Percentiles rank a stretch among this genome's conserved stretches.
phyloP scores from a whole-genome alignment of 2,329 filamentous ascomycete species.

The Neophaeococcomyces aloes region DNA sequence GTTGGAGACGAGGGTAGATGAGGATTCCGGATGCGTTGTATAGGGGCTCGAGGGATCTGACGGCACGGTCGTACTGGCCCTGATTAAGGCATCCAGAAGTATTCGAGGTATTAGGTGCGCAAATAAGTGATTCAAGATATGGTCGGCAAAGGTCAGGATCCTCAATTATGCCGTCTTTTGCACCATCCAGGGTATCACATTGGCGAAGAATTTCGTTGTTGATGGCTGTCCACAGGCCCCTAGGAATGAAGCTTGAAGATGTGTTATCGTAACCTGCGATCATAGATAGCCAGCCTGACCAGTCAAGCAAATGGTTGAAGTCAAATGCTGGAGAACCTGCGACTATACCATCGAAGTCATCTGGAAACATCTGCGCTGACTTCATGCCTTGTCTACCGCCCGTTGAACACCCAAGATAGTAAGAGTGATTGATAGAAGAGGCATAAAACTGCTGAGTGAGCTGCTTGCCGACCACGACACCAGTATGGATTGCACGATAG shows the following conservation, averaged over 20 bases:
- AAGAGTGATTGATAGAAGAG: conserved; percentile 30
- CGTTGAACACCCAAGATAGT: conserved; percentile 47
- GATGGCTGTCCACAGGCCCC: conserved; percentile 32
- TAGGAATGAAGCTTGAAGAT: conserved; percentile 27
- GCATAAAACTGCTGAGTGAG: conserved; percentile 35
- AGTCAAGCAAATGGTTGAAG: conserved; percentile 35
- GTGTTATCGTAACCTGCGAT: neutral
- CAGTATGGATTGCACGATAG: conserved; percentile 36
- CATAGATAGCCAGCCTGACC: conserved; percentile 34
- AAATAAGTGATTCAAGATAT: conserved; percentile 27
- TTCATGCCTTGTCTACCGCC: conserved; percentile 44
- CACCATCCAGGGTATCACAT: conserved; percentile 42
- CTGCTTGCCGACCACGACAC: conserved; percentile 33
- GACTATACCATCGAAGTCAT: conserved; percentile 38
- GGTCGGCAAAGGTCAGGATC: conserved; percentile 33
- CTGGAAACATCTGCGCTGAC: conserved; percentile 43
- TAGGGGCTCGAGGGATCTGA: conserved; percentile 26
- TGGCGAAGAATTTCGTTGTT: conserved; percentile 37
- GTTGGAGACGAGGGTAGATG: conserved; percentile 29
- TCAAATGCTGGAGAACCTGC: conserved; percentile 40
- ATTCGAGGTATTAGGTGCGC: conserved; percentile 5
- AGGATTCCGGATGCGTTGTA: conserved; percentile 25
- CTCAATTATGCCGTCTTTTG: conserved; percentile 39
- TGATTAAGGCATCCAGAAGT: conserved; percentile 23
- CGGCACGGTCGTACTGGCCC: conserved; percentile 25